Evolutionary conservation across 768 basidiomycete genomes (phyloP).

Genomic region (Russula earlei): DNA sequence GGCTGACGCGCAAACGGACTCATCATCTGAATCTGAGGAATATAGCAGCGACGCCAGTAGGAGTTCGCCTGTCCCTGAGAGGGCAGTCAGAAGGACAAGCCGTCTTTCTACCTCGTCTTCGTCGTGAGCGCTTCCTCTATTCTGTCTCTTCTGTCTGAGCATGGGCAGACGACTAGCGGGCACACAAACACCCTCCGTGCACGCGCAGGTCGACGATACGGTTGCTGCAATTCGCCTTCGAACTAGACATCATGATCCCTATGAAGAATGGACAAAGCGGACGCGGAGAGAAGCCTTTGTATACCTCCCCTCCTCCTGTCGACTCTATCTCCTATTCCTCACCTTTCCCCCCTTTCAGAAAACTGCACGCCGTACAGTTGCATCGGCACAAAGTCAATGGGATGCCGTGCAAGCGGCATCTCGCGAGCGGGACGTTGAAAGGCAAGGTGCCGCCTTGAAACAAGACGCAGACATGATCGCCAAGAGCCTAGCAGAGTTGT

Average conservation of each 20-base stretch:
- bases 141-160: not conserved
- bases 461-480: slow-evolving; percentile 48
- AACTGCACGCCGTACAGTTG: slow-evolving; percentile 30
- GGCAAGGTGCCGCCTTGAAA: slow-evolving; percentile 34
- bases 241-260: slow-evolving; percentile 36
- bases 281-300: slow-evolving; percentile 40
- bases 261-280: slow-evolving; percentile 44
- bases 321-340: not conserved
- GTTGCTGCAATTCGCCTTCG: slow-evolving; percentile 38
- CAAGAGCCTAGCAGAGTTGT: slow-evolving; percentile 33
- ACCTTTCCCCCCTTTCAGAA: slow-evolving; percentile 24
- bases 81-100: not conserved
- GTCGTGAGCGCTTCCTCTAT: slow-evolving; percentile 2
- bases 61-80: not conserved
- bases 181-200: slow-evolving; percentile 17
- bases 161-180: not conserved
- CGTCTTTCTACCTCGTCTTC: not conserved
- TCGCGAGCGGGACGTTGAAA: slow-evolving; percentile 21
- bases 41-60: slow-evolving; percentile 3
- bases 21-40: slow-evolving; percentile 7
- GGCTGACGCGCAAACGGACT: not conserved
- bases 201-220: slow-evolving; percentile 34
- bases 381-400: slow-evolving; percentile 18
- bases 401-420: slow-evolving; percentile 17
- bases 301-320: slow-evolving; percentile 10